Percentiles rank a stretch among this genome's conserved stretches.
Evolutionary conservation across 805 yeast species (phyloP).

Genomic region (Wickerhamomyces rabaulensis): DNA sequence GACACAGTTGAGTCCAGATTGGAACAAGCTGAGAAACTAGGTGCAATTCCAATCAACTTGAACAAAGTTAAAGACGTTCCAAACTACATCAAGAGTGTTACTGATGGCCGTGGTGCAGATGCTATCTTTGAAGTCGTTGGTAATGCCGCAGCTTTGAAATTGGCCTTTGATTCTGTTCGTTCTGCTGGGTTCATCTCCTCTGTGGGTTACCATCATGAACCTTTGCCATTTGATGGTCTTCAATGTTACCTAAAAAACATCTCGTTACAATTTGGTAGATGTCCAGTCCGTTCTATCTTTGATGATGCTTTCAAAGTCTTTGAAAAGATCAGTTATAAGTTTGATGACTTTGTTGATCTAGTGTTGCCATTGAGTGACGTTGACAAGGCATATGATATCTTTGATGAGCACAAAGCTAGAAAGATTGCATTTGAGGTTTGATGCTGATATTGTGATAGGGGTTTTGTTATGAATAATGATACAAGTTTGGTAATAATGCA

Average conservation of each 20-base stretch:
- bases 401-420: constrained; percentile 48
- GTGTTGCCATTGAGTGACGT: constrained; percentile 40
- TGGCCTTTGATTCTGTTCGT: constrained; percentile 49
- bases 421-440: constrained; percentile 41
- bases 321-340: constrained; percentile 36
- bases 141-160: constrained; percentile 41
- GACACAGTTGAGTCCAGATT: constrained; percentile 63
- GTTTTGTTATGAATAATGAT: no score
- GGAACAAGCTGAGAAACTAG: constrained; percentile 50
- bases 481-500: no score
- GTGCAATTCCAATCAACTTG: constrained; percentile 44
- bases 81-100: constrained; percentile 26
- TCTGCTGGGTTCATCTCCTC: constrained; percentile 54
- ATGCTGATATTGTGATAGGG: no score
- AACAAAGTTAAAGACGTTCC: constrained; percentile 33
- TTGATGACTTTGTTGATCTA: constrained; percentile 48
- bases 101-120: constrained; percentile 49
- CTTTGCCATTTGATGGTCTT: constrained; percentile 49
- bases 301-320: constrained; percentile 46
- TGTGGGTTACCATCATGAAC: constrained; percentile 57
- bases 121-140: constrained; percentile 60
- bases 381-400: constrained; percentile 41
- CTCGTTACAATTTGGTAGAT: constrained; percentile 56
- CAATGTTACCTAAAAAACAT: constrained; percentile 55
- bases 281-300: constrained; percentile 55